Conservation (phyloP, 306 rosid genomes). For the Psophocarpus tetragonolobus region DNA sequence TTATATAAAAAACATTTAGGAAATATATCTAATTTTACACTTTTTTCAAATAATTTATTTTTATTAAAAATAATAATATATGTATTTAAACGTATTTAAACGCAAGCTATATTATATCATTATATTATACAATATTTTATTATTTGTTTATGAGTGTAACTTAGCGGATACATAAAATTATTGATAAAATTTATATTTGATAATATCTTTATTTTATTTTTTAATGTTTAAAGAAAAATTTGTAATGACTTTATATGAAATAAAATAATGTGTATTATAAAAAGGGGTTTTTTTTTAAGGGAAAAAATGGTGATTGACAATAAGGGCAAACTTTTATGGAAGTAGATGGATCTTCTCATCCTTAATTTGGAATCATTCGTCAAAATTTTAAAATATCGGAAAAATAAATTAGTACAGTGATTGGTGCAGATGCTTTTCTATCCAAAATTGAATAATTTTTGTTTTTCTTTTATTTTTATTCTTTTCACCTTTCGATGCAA, state of each 20-base stretch:
- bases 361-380: neutral
- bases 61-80: neutral
- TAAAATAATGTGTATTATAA: neutral
- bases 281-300: no score
- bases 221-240: neutral
- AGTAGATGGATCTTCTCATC: neutral
- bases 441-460: neutral
- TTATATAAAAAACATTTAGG: neutral
- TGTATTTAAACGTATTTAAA: neutral
- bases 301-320: neutral
- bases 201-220: neutral
- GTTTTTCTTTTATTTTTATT: neutral
- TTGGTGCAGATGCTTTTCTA: conserved; percentile 11
- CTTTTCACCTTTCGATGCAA: neutral
- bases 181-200: neutral
- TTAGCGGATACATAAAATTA: neutral
- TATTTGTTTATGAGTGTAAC: neutral
- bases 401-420: neutral
- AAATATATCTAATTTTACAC: neutral
- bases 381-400: neutral
- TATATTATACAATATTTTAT: neutral
- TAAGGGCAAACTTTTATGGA: neutral
- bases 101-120: neutral
- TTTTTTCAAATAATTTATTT: neutral
- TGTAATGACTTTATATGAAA: neutral